Base-by-base conservation (phyloP, 176 grass and related monocot genomes). In the Cymbopogon citratus region DNA sequence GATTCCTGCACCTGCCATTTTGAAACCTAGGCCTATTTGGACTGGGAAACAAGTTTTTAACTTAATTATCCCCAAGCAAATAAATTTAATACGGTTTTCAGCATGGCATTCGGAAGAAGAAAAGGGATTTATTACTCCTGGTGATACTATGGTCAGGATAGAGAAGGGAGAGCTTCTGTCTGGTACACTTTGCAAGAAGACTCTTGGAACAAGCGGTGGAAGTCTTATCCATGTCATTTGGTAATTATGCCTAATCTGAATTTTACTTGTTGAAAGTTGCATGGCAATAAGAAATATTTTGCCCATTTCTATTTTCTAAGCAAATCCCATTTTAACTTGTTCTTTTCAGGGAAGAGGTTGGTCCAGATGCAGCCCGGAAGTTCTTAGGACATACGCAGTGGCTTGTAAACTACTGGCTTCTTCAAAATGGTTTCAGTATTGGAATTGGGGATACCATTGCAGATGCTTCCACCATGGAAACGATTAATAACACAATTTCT, bases 171-270 rank as follows among this genome's bases (percentile, higher is more conserved):
- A 98, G 19, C 90, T 95, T 79, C 88, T 98, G 36, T 86, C 95
- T 12, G 95, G 95, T 48, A 98, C 92, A 44, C 90, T 98, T 28
- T 95, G 95, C 79, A 98, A 98, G 84, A 98, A 86, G 72, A 86
- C 79, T 71, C 92, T 98, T 23, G 95, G 95, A 49, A 91, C 90
- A 77, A 69, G 79, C 64, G 27, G 12, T 74, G 95, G 95, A 79
- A 93, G 95, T 91, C 90, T 98, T 75, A 98, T 98, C 52, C 95
- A 98, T 90, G 90, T 95, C 70, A 98, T 98, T 76, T 98, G 95
- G 95, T 98, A 80, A 86, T 67, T 69, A 29, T 66, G 19, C 21
- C 65, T 18, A 26, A 63, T 43, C 34, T 66, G 34, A 54, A 29
- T 29, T 63, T 67, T 79, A 7, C 11, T 28, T 19, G 0, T 46